phyloP scores from a whole-genome alignment of 192 early-diverging fungal genomes.

The Coemansia sp. region DNA sequence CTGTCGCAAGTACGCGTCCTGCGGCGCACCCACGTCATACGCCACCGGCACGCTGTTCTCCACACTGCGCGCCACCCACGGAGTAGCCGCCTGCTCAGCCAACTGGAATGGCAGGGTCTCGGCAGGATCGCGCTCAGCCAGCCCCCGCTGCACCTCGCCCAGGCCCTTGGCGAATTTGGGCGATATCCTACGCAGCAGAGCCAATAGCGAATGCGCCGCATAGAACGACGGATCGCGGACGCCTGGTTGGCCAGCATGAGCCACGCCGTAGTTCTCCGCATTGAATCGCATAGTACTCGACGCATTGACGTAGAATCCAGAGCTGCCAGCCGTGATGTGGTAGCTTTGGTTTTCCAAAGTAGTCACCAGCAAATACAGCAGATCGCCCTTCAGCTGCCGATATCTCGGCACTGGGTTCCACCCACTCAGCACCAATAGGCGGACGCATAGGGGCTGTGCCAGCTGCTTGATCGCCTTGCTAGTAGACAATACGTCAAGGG shows the following conservation, averaged over 20 bases:
- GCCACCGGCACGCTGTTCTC: constrained; percentile 27
- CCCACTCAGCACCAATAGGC: constrained; percentile 74
- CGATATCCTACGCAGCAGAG: constrained; percentile 64
- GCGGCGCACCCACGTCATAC: constrained; percentile 34
- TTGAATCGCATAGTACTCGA: constrained; percentile 72
- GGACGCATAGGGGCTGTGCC: constrained; percentile 63
- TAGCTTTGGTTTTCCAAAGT: constrained; percentile 82
- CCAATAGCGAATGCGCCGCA: constrained; percentile 64
- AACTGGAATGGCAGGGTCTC: constrained; percentile 76
- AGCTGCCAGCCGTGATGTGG: constrained; percentile 81
- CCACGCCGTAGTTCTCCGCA: constrained; percentile 43
- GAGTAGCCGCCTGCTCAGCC: constrained; percentile 63
- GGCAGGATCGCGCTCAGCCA: constrained; percentile 61
- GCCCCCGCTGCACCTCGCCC: constrained; percentile 62
- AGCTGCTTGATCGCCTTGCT: constrained; percentile 54
- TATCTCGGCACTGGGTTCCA: constrained; percentile 92
- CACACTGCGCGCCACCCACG: constrained; percentile 74
- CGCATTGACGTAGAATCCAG: constrained; percentile 87
- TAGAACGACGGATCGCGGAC: constrained; percentile 43
- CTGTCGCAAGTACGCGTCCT: constrained; percentile 31
- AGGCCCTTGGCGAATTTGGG: constrained; percentile 71
- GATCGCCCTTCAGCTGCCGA: constrained; percentile 75
- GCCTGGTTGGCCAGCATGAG: constrained; percentile 32
- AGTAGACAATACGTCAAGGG: constrained; percentile 58
- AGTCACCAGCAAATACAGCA: constrained; percentile 83